These are phyloP conservation scores for maize (Zea mays) DNA, from an alignment of 176 grass and related monocot species.

Conservation along the genomic window Zm-B73-REFERENCE-NAM-5.0 NC_050102.1:134552501-134553000, in stretches of 20 bases:
- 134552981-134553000: conserved; percentile 1
- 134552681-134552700: neutral
- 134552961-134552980: neutral
- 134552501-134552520: neutral
- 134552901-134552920: neutral
- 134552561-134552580: conserved; percentile 1
- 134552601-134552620: neutral
- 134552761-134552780: neutral
- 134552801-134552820: neutral
- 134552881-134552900: neutral
- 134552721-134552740: neutral
- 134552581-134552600: neutral
- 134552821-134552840: neutral
- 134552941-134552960: neutral
- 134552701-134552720: neutral
- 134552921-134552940: neutral
- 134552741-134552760: neutral
- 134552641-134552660: neutral
- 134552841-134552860: neutral
- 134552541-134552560: neutral
- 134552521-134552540: neutral
- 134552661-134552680: neutral
- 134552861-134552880: neutral
- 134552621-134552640: neutral
- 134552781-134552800: neutral